These are phyloP conservation scores for Sporothrix phasma DNA, from an alignment of 2,329 filamentous ascomycete genomes.

Conservation along the genomic window DNA sequence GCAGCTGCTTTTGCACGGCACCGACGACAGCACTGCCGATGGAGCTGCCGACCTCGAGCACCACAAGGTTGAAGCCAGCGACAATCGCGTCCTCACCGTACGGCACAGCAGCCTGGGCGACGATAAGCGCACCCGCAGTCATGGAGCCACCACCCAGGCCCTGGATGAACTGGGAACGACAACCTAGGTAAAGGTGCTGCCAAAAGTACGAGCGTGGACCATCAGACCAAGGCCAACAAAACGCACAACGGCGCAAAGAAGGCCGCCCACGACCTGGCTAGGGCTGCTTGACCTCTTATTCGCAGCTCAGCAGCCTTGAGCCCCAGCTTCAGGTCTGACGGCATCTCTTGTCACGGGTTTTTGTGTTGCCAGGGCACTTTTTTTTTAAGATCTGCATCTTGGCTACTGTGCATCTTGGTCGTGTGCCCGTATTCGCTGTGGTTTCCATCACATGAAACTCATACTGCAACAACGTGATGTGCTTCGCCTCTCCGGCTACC, in stretches of 20 bases:
- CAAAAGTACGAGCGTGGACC: no score
- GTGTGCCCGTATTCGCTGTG: background rate
- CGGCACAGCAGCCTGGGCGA: conserved; percentile 6
- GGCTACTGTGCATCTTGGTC: background rate
- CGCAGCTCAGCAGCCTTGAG: background rate
- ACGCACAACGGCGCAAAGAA: background rate
- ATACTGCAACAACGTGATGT: no score
- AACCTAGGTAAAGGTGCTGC: conserved; percentile 30
- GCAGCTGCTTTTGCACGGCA: conserved; percentile 4
- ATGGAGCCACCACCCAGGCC: conserved; percentile 29
- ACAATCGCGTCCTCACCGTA: conserved; percentile 7
- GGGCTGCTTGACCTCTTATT: background rate
- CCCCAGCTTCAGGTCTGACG: background rate
- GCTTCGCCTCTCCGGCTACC: background rate
- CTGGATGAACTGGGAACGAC: conserved; percentile 39
- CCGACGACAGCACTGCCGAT: conserved; percentile 3
- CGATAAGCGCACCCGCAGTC: background rate
- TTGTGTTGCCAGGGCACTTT: background rate
- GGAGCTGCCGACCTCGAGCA: conserved; percentile 6
- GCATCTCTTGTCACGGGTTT: background rate
- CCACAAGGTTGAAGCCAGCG: background rate
- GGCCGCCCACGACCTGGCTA: no score
- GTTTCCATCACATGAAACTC: background rate
- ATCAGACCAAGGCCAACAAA: no score
- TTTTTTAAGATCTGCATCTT: background rate